These are phyloP conservation scores for Sordaria brevicollis DNA, from an alignment of 495 filamentous ascomycete genomes.

Conservation along the genomic window DNA sequence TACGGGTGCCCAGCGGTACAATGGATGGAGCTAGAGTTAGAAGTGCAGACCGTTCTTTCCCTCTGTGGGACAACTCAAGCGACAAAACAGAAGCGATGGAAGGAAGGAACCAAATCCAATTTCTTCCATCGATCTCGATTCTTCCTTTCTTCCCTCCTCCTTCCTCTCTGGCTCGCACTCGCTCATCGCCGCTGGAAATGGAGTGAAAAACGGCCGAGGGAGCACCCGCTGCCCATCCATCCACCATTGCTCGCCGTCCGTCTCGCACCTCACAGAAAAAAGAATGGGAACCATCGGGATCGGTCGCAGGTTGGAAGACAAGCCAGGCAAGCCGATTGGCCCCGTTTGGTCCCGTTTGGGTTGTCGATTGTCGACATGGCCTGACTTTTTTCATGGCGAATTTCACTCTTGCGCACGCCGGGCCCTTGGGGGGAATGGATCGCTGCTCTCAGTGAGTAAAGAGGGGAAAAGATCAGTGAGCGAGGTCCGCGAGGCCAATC, in stretches of 20 bases:
- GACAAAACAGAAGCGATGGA: not conserved
- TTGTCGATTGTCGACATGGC: conserved; percentile 15
- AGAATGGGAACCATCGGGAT: not conserved
- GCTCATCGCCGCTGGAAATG: not conserved
- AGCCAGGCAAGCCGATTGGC: conserved; percentile 8
- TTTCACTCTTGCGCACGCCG: conserved; percentile 2
- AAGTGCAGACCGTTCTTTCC: not conserved
- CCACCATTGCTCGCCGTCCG: not conserved
- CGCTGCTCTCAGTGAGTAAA: too few relatives aligned
- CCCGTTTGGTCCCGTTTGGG: not conserved
- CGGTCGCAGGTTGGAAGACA: not conserved
- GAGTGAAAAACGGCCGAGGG: not conserved
- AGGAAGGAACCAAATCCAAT: too few relatives aligned
- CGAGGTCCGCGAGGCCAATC: conserved; percentile 15
- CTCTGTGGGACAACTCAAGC: not conserved
- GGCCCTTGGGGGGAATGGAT: not conserved
- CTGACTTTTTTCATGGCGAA: conserved; percentile 15
- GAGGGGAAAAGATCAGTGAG: not conserved
- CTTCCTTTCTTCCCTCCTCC: not conserved
- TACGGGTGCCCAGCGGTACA: not conserved
- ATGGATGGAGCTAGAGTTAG: not conserved
- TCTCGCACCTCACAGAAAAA: not conserved
- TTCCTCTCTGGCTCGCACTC: not conserved
- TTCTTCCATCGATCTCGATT: not conserved
- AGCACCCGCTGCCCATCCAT: not conserved